Base-by-base conservation (phyloP, 208 protist species). In the Wallacemonas collosoma region DNA sequence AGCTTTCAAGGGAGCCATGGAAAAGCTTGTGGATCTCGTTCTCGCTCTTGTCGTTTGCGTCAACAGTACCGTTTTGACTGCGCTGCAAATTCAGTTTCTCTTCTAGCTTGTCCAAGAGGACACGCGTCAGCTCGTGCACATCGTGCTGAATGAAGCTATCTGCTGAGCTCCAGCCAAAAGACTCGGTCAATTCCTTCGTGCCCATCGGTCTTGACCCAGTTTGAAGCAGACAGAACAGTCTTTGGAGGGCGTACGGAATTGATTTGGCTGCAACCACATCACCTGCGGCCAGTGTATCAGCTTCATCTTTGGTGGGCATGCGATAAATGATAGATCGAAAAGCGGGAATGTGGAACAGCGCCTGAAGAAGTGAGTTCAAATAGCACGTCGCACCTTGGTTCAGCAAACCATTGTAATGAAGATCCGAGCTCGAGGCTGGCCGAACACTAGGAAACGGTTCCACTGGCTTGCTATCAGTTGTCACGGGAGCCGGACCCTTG, bases 81-180 rank as follows among this genome's bases (percentile, higher is more conserved):
- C 68, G 57, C 67, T 86, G 78, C 12, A 75, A 71, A 36, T 74
- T 82, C 6, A 97, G 75, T 66, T 93, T 95, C 58, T 83, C 82
- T 72, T 95, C 87, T 17, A 97, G 72, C 36, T 93, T 93, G 76
- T 97, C 92, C 12, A 95, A 70, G 14, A 98, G 75, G 26, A 97
- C 87, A 70, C 85, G 84, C 7, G 85, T 93, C 35, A 98, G 71
- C 73, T 98, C 94, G 70, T 97, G 93, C 40, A 97, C 90, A 68
- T 98, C 96, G 76, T 98, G 96, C 64, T 98, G 96, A 47, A 88
- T 88, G 69, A 98, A 98, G 68, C 90, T 89, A 71, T 98, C 96
- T 1, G 79, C 76, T 2, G 82, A 79, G 50, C 83, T 84, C 94
- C 96, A 98, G 14, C 96, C 96, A 80, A 98, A 98, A 2, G 93